Evolutionary conservation across 2,329 filamentous ascomycete species (phyloP).

Genomic region (Penicillium sp.): DNA sequence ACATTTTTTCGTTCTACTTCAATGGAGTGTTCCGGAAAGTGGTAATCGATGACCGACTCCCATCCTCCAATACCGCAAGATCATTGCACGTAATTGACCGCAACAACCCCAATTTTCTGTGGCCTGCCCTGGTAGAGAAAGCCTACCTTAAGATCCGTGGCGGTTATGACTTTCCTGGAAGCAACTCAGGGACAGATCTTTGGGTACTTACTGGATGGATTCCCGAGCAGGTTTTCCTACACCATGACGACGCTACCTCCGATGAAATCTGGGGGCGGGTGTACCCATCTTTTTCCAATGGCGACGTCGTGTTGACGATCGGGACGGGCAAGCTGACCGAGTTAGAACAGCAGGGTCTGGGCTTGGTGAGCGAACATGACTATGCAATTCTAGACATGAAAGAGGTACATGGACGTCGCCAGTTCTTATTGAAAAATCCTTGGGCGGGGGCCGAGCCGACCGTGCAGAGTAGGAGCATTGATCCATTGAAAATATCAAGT

Average conservation of each 20-base stretch:
- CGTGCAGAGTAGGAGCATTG: constrained; percentile 16
- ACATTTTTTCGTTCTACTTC: constrained; percentile 89
- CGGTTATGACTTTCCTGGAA: constrained; percentile 96
- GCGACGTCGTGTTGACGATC: constrained; percentile 83
- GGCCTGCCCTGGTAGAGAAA: constrained; percentile 93
- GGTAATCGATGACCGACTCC: constrained; percentile 83
- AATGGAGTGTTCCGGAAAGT: constrained; percentile 90
- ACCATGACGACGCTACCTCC: constrained; percentile 77
- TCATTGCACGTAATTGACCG: constrained; percentile 86
- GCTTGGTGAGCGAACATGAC: constrained; percentile 86
- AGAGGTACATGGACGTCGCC: constrained; percentile 60
- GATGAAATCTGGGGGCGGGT: constrained; percentile 77
- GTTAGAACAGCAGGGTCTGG: constrained; percentile 75
- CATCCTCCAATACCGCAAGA: constrained; percentile 69
- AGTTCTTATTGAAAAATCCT: constrained; percentile 88
- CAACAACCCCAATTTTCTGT: constrained; percentile 75
- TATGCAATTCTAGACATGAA: constrained; percentile 85
- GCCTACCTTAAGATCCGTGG: constrained; percentile 94
- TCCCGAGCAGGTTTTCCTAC: constrained; percentile 89
- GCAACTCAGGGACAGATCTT: constrained; percentile 92
- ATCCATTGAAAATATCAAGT: constrained; percentile 1
- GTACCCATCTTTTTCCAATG: constrained; percentile 69
- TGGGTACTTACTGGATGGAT: constrained; percentile 96
- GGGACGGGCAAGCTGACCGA: constrained; percentile 81
- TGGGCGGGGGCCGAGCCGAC: constrained; percentile 72